These are phyloP conservation scores for Thermomucor indicae-seudaticae DNA, from an alignment of 371 early-diverging fungal genomes.

Conservation along the genomic window DNA sequence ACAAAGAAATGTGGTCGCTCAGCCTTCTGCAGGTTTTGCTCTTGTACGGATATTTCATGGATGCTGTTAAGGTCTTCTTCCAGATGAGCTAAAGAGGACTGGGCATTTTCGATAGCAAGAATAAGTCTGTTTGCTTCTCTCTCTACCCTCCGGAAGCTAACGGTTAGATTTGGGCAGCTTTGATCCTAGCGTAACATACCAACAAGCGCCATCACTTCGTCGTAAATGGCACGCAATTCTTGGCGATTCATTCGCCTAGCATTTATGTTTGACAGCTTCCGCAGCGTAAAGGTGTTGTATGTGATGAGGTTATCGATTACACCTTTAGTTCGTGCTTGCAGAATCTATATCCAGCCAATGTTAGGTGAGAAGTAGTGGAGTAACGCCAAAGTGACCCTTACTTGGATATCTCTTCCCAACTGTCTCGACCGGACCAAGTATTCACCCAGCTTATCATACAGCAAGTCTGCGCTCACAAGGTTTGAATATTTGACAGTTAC, in stretches of 20 bases:
- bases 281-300: constrained; percentile 41
- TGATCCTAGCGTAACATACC: constrained; percentile 10
- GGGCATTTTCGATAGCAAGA: constrained; percentile 31
- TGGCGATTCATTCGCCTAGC: constrained; percentile 24
- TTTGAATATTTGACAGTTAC: constrained; percentile 41
- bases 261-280: constrained; percentile 30
- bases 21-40: constrained; percentile 25
- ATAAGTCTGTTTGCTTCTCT: constrained; percentile 34
- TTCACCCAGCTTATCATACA: constrained; percentile 32
- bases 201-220: constrained; percentile 36
- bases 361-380: too few relatives aligned
- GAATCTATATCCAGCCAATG: too few relatives aligned
- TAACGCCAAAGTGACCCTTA: constrained; percentile 7
- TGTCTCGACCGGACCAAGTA: constrained; percentile 29
- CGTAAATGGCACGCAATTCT: constrained; percentile 31
- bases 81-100: constrained; percentile 23
- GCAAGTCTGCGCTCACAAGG: constrained; percentile 20
- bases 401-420: constrained; percentile 36
- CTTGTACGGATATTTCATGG: constrained; percentile 41
- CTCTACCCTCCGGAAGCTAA: constrained; percentile 13
- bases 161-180: background rate
- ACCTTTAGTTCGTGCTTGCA: constrained; percentile 25
- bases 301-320: constrained; percentile 42
- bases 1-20: constrained; percentile 29
- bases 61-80: constrained; percentile 37